Base-by-base conservation (phyloP, 495 filamentous ascomycete species). In the Xylaria bambusicola region DNA sequence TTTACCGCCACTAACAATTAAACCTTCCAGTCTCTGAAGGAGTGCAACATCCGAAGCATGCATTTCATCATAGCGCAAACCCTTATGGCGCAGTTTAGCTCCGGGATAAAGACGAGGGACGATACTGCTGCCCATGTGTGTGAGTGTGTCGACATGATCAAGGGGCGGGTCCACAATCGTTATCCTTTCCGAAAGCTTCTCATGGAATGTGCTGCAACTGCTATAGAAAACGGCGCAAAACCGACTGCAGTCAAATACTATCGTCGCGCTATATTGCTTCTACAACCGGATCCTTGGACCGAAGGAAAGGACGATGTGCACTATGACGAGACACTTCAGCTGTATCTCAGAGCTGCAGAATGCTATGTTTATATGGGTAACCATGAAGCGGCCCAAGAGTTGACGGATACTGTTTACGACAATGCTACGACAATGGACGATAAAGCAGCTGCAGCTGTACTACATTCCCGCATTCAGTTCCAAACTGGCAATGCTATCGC, bases 31-130 rank as follows among this genome's bases (percentile, higher is more conserved):
- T 73, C 75, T 2, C 75, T 96, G 52, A 84, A 80, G 38, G 87
- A 92, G 73, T 86, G 84, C 60, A 83, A 89, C 56, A 76, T 83
- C 21, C 74, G 84, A 50, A 87, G 86, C 66, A 96, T 96, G 92
- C 91, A 97, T 72, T 96, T 90, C 60, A 82, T 90, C 41, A 88
- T 96, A 56, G 89, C 90, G 0, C 86, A 90, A 64, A 87, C 84
- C 0, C 82, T 95, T 63, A 84, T 91, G 72, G 87, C 89, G 56
- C 83, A 91, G 62, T 82, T 84, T 52, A 75, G 79, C 41, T 67
- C 78, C 12, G 82, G 88, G 46, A 76, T 81, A 10, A 77, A 78
- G 54, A 64, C 71, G 5, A 81, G 82, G n/a, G 89, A 92, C 63
- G 84, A 81, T 40, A 84, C 85, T 52, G 88, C 89, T 36, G 81